Conservation (phyloP, 805 yeast species). For the Metschnikowia anglica region DNA sequence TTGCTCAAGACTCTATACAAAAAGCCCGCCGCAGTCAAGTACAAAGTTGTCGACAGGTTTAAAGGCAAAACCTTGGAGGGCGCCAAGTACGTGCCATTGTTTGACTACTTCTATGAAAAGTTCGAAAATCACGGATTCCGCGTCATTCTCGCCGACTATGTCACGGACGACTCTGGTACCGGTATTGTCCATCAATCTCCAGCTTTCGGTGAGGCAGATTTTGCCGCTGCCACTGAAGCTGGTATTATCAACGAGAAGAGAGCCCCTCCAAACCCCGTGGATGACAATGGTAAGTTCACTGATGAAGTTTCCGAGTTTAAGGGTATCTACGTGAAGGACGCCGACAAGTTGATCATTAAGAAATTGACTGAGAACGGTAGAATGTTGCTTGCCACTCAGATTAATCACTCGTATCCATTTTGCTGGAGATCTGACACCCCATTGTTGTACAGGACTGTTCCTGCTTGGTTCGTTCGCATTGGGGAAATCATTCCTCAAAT, state of each 20-base stretch:
- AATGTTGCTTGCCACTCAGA: conserved; percentile 72
- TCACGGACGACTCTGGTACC: conserved; percentile 93
- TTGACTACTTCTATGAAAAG: conserved; percentile 72
- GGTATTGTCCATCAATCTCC: conserved; percentile 99
- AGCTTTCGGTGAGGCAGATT: conserved; percentile 99
- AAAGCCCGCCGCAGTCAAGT: conserved; percentile 90
- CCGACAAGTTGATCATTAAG: conserved; percentile 89
- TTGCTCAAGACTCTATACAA: conserved; percentile 84
- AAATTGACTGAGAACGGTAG: conserved; percentile 74
- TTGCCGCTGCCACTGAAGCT: conserved; percentile 68
- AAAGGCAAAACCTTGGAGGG: conserved; percentile 82
- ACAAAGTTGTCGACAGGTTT: conserved; percentile 74
- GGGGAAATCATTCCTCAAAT: conserved; percentile 84
- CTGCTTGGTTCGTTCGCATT: conserved; percentile 97
- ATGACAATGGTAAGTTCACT: conserved; percentile 87
- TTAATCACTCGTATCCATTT: conserved; percentile 96
- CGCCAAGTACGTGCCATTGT: conserved; percentile 76
- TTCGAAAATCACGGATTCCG: conserved; percentile 78
- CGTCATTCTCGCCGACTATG: conserved; percentile 81
- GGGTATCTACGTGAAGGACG: conserved; percentile 91
- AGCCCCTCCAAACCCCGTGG: conserved; percentile 90
- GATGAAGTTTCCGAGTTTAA: conserved; percentile 67
- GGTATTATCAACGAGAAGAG: conserved; percentile 72
- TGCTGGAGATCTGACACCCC: conserved; percentile 99
- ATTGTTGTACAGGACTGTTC: conserved; percentile 90